Evolutionary conservation across 805 yeast genomes (phyloP).

Genomic region (Cyberlindnera lachancei): DNA sequence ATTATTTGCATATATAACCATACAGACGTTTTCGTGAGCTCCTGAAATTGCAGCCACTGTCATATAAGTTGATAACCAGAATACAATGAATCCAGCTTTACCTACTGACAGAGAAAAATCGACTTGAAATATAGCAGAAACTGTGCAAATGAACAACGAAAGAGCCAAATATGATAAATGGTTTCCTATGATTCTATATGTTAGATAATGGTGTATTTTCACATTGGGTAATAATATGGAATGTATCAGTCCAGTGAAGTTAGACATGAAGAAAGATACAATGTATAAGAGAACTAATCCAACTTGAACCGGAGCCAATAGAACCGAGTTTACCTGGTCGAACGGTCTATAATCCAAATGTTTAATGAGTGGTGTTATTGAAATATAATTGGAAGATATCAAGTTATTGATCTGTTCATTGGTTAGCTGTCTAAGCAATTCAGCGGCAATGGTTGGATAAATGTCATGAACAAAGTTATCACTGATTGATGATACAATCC

Average conservation of each 20-base stretch:
- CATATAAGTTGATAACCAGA: slow-evolving; percentile 62
- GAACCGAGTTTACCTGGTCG: slow-evolving; percentile 37
- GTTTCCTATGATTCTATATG: slow-evolving; percentile 45
- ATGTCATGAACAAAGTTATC: slow-evolving; percentile 16
- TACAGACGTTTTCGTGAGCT: slow-evolving; percentile 58
- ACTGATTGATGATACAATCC: slow-evolving; percentile 34
- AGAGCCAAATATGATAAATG: slow-evolving; percentile 49
- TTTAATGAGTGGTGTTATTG: slow-evolving; percentile 26
- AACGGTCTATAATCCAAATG: slow-evolving; percentile 44
- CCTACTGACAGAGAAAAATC: slow-evolving; percentile 54
- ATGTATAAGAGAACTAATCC: slow-evolving; percentile 69
- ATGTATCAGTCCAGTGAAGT: slow-evolving; percentile 49
- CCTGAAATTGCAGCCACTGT: slow-evolving; percentile 75
- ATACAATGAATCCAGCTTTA: slow-evolving; percentile 61
- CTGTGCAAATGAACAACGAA: slow-evolving; percentile 49
- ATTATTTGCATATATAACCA: slow-evolving; percentile 39
- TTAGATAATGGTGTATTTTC: slow-evolving; percentile 36
- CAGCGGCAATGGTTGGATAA: slow-evolving; percentile 15
- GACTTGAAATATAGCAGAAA: slow-evolving; percentile 63
- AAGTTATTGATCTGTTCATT: slow-evolving; percentile 20
- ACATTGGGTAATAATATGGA: slow-evolving; percentile 38
- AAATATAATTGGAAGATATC: slow-evolving; percentile 13
- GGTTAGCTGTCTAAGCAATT: slow-evolving; percentile 25
- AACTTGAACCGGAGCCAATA: slow-evolving; percentile 64
- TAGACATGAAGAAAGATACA: slow-evolving; percentile 64